Evolutionary conservation across 805 yeast genomes (phyloP).

Genomic region (Blastobotrys muscicola): DNA sequence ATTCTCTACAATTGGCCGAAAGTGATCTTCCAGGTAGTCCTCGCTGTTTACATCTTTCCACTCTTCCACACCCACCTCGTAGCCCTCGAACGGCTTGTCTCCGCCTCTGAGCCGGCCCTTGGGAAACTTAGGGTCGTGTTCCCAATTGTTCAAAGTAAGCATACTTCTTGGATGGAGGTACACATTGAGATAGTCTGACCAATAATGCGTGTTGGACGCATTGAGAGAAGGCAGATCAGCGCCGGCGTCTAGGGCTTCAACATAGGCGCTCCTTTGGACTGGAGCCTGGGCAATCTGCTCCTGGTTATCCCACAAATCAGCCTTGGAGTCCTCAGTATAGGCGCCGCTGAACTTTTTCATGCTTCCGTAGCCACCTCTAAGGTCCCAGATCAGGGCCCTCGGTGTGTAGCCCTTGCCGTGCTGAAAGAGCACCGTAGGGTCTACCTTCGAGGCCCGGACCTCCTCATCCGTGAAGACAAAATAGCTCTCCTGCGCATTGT

Average conservation of each 20-base stretch:
- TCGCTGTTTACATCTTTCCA: conserved; percentile 34
- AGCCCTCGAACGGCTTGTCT: conserved; percentile 18
- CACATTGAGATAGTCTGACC: conserved; percentile 75
- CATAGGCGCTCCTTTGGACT: conserved; percentile 49
- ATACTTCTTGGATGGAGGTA: conserved; percentile 55
- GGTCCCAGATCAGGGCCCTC: conserved; percentile 73
- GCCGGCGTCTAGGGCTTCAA: conserved; percentile 49
- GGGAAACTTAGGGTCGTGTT: conserved; percentile 34
- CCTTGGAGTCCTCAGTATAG: conserved; percentile 6
- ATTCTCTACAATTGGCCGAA: conserved; percentile 58
- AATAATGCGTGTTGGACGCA: conserved; percentile 41
- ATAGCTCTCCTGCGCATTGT: conserved; percentile 67
- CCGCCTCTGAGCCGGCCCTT: conserved; percentile 22
- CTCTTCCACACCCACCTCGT: conserved; percentile 51
- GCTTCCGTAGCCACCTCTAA: conserved; percentile 66
- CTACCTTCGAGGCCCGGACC: conserved; percentile 24
- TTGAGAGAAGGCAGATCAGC: conserved; percentile 23
- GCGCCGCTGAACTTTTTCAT: conserved; percentile 24
- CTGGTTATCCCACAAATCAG: conserved; percentile 6
- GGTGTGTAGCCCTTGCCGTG: conserved; percentile 62
- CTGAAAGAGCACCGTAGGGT: conserved; percentile 40
- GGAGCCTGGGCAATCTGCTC: conserved; percentile 27
- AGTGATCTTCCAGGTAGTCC: conserved; percentile 48
- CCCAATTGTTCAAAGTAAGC: conserved; percentile 51
- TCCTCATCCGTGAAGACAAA: conserved; percentile 39